Evolutionary conservation across 192 early-diverging fungal species (phyloP).

Genomic region (Umbelopsis sp.): DNA sequence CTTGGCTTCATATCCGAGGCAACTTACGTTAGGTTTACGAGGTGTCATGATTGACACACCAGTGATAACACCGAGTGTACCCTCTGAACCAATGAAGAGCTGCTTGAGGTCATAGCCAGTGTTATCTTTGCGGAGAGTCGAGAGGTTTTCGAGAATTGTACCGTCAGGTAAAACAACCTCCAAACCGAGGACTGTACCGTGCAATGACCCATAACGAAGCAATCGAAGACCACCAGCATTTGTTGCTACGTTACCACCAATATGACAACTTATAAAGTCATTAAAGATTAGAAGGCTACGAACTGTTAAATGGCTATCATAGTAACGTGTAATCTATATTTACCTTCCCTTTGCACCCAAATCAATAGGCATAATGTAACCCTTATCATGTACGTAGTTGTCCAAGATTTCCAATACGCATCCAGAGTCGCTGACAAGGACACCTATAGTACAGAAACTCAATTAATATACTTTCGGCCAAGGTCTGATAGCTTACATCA

Average conservation of each 20-base stretch:
- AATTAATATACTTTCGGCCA: not conserved
- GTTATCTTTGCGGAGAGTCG: constrained; percentile 93
- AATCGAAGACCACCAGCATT: constrained; percentile 96
- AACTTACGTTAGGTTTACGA: constrained; percentile 57
- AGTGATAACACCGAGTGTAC: constrained; percentile 94
- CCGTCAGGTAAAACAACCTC: constrained; percentile 96
- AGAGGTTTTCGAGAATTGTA: constrained; percentile 81
- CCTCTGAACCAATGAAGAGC: constrained; percentile 97
- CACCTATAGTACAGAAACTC: constrained; percentile 46
- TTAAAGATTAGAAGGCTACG: too few species aligned
- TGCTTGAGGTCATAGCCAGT: constrained; percentile 99
- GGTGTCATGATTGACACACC: constrained; percentile 90
- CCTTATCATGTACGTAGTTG: constrained; percentile 78
- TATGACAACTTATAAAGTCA: constrained; percentile 75
- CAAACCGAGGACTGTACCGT: constrained; percentile 94
- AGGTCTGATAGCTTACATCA: not conserved
- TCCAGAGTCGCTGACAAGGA: constrained; percentile 91
- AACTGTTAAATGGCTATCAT: not conserved
- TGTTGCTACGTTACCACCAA: constrained; percentile 98
- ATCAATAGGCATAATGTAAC: constrained; percentile 93
- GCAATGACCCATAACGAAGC: constrained; percentile 93
- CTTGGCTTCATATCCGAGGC: constrained; percentile 21
- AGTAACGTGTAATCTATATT: not conserved
- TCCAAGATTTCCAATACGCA: constrained; percentile 91
- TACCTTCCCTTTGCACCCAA: constrained; percentile 78